A percentile compares a stretch with the other conserved stretches of the same genome.
Conservation (phyloP, 2,329 filamentous ascomycete species). For the Trichoderma harzianum region DNA sequence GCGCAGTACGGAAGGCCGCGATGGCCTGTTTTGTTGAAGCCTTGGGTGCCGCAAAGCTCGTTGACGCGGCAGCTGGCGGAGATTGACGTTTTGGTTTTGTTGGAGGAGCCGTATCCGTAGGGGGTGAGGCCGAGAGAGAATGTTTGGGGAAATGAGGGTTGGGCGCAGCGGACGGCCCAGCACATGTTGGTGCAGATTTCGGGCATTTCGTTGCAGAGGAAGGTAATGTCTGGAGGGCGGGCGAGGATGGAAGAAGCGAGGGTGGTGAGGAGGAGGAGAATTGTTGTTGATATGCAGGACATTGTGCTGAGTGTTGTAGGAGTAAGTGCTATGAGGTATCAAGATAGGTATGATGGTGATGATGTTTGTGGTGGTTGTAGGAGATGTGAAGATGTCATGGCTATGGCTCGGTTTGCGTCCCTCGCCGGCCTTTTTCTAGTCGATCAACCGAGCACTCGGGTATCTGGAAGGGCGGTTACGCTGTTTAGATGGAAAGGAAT, state of each 20-base stretch:
- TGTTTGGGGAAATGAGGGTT: slow-evolving; percentile 18
- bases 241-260: neutral
- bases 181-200: slow-evolving; percentile 27
- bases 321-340: neutral
- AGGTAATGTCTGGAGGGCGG: slow-evolving; percentile 23
- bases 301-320: neutral
- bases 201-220: slow-evolving; percentile 22
- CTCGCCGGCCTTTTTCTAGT: neutral
- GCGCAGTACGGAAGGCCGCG: slow-evolving; percentile 15
- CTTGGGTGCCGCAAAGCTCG: slow-evolving; percentile 20
- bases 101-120: neutral
- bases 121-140: slow-evolving; percentile 19
- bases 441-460: neutral
- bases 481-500: neutral
- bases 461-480: neutral
- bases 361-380: neutral
- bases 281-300: neutral
- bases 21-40: slow-evolving; percentile 19
- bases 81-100: slow-evolving; percentile 4
- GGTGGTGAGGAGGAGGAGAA: neutral
- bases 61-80: slow-evolving; percentile 18
- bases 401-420: neutral
- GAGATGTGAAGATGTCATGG: neutral
- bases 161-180: slow-evolving; percentile 25
- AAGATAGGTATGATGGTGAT: neutral